phyloP scores from a whole-genome alignment of 257 asterid species.

The Gynochthodes officinalis region DNA sequence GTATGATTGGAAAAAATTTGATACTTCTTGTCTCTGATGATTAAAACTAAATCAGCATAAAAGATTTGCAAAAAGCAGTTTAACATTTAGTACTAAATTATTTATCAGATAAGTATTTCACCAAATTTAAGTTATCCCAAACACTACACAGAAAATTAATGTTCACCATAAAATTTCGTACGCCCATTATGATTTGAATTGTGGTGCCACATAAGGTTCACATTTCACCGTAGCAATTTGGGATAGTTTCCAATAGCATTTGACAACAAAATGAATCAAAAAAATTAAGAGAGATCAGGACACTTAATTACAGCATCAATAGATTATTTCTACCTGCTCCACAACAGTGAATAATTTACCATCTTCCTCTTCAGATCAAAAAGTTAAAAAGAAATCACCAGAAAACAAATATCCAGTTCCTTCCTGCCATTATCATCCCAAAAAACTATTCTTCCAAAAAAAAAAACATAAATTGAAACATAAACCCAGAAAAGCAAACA shows the following conservation, averaged over 20 bases:
- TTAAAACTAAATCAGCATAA: background rate
- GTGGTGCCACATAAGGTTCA: background rate
- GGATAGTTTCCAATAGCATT: background rate
- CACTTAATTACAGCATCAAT: background rate
- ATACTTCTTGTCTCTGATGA: background rate
- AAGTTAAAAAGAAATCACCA: slow-evolving; percentile 2
- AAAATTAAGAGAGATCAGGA: background rate
- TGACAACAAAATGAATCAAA: background rate
- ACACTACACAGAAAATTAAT: background rate
- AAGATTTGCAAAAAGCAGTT: slow-evolving; percentile 9
- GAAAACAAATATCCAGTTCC: background rate
- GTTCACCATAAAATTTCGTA: background rate
- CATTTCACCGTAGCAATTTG: background rate
- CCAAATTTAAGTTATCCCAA: background rate
- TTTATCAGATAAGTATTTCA: background rate
- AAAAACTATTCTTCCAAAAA: slow-evolving; percentile 9
- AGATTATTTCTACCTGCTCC: background rate
- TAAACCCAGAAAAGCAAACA: background rate
- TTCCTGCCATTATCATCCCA: slow-evolving; percentile 3
- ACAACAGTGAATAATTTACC: background rate
- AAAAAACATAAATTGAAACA: slow-evolving; percentile 2
- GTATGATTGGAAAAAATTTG: slow-evolving; percentile 15
- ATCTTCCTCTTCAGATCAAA: background rate
- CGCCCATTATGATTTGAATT: background rate
- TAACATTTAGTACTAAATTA: background rate